phyloP scores from a whole-genome alignment of 225 moss, liverwort and hornwort genomes.

The Ulota crispa region DNA sequence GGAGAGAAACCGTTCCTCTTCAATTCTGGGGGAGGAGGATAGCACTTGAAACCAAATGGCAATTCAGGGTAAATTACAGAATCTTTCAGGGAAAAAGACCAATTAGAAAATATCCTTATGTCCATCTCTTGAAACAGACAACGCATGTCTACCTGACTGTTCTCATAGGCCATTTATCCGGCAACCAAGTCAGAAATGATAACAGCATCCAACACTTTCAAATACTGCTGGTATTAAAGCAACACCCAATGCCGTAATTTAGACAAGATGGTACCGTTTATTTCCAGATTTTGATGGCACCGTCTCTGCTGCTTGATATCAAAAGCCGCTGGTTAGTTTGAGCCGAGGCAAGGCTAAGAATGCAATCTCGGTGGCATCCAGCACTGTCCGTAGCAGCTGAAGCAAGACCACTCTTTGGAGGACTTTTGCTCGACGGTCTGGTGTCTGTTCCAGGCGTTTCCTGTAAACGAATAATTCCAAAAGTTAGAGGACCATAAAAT shows the following conservation, averaged over 20 bases:
- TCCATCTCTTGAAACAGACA: slow-evolving; percentile 7
- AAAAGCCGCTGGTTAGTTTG: slow-evolving; percentile 86
- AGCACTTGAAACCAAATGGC: slow-evolving; percentile 7
- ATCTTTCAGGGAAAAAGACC: background rate
- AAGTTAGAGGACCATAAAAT: slow-evolving; percentile 16
- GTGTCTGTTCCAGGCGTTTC: slow-evolving; percentile 50
- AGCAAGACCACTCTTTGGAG: slow-evolving; percentile 61
- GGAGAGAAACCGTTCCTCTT: slow-evolving; percentile 13
- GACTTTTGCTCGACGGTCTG: slow-evolving; percentile 46
- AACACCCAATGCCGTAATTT: background rate
- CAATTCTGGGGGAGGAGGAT: background rate
- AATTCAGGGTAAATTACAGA: slow-evolving; percentile 26
- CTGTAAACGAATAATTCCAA: slow-evolving; percentile 35
- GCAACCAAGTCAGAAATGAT: background rate
- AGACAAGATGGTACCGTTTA: slow-evolving; percentile 25
- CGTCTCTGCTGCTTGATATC: slow-evolving; percentile 91
- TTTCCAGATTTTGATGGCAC: slow-evolving; percentile 96
- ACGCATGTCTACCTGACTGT: slow-evolving; percentile 10
- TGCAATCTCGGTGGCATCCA: slow-evolving; percentile 92
- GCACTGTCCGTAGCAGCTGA: slow-evolving; percentile 88
- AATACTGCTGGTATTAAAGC: background rate
- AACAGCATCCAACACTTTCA: slow-evolving; percentile 7
- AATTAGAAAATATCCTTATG: background rate
- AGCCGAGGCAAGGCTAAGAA: slow-evolving; percentile 83
- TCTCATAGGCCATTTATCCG: background rate